Base-by-base conservation (phyloP, 805 yeast genomes). In the Metschnikowia hibisci region DNA sequence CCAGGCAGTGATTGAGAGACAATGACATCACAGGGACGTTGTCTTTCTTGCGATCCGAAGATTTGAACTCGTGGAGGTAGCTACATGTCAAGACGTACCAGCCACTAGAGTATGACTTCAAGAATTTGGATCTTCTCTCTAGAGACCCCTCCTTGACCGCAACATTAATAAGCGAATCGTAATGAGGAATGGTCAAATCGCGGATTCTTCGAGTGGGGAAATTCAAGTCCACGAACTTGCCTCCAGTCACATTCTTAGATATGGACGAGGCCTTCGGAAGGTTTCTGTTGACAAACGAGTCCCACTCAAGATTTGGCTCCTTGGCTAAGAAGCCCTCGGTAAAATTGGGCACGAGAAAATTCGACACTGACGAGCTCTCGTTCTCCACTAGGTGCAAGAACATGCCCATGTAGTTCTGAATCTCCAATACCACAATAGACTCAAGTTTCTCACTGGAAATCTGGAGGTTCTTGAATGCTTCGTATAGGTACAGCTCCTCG, bases 41-140 rank as follows among this genome's bases (percentile, higher is more conserved):
- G 61, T 89, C 96, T 57, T 78, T 84, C 56, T 81, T 84, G 43
- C 96, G 76, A 62, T 90, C 96, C 3, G 80, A 64, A 1, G 88
- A 56, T 67, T 89, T 90, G 67, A 91, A 87, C 66, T 91, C 99
- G 61, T 93, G 98, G 43, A 91, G 68, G 56, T 80, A 89, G 44
- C 82, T 81, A 44, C 96, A 85, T 3, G 99, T 89, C 52, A 91
- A 71, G 14, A 91, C 96, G 60, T 88, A 93, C 81, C 85, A 93
- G 3, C 93, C 96, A 49, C 81, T 77, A 4, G 95, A 80, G 64
- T 89, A 93, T n/a, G 91, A 84, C 69, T 90, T 90, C 51, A 93
- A 72, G 61, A 80, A 90, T 71, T 91, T 91, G 6, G 97, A 87
- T 56, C 96, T 77, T 62, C 96, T 78, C 63, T 93, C 98, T 50